Conservation (phyloP, 345 rosid genomes). For the Limnanthes douglasii region DNA sequence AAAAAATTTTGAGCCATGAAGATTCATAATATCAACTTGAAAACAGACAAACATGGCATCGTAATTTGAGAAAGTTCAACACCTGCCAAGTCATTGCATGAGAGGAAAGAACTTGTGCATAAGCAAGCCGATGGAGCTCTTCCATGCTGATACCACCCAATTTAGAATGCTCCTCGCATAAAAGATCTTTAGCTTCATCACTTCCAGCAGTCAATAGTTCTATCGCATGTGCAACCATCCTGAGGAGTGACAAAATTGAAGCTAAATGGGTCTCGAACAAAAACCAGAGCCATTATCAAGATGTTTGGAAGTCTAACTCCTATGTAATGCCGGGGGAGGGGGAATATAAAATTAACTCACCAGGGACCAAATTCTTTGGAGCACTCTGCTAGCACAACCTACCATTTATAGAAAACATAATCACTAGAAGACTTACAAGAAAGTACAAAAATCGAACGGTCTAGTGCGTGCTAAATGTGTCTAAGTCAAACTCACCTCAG, state of each 20-base stretch:
- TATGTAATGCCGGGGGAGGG: slow-evolving; percentile 1
- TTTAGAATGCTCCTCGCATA: slow-evolving; percentile 55
- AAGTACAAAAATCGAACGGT: too few relatives aligned
- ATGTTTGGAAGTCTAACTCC: too few relatives aligned
- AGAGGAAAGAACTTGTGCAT: slow-evolving; percentile 91
- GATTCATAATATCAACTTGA: background rate
- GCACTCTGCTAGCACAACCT: slow-evolving; percentile 93
- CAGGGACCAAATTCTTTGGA: slow-evolving; percentile 91
- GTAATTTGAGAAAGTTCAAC: slow-evolving; percentile 8
- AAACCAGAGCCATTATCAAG: slow-evolving; percentile 7
- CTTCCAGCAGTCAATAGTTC: slow-evolving; percentile 77
- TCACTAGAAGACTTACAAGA: too few relatives aligned
- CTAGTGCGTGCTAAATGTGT: background rate
- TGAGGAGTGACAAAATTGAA: slow-evolving; percentile 16
- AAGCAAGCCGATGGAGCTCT: slow-evolving; percentile 84
- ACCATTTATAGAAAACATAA: too few relatives aligned
- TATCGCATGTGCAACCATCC: slow-evolving; percentile 93
- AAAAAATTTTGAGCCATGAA: too few relatives aligned
- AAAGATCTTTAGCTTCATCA: slow-evolving; percentile 55
- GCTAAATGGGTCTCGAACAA: slow-evolving; percentile 1
- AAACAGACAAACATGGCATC: slow-evolving; percentile 3
- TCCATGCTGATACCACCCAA: slow-evolving; percentile 73
- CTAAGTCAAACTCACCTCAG: slow-evolving; percentile 41
- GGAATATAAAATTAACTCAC: slow-evolving; percentile 26
- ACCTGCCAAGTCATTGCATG: slow-evolving; percentile 97